Evolutionary conservation across 768 basidiomycete species (phyloP), one percentile per base, ranked within the genome.

Genomic region (Ephemerocybe angulata): DNA sequence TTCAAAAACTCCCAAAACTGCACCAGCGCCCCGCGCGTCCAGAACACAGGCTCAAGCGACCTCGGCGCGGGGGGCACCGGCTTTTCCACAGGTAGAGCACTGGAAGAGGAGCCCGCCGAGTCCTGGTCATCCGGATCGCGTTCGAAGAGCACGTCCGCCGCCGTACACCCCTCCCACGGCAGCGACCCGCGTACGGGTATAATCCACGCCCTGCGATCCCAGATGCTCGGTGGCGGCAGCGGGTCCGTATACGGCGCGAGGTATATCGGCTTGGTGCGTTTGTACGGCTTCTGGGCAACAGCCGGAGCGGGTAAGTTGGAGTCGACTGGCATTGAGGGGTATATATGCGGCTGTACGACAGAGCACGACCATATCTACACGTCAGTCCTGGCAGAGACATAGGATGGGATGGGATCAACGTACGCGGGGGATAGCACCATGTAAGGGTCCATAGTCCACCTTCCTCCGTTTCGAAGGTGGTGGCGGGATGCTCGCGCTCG

Each of bases 181-280:
- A 78, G 59, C 25, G 56, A 63, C 15, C 84, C 84, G 12, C 83
- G 77, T 4, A 85, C 64, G 37, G 84, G 84, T 33, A 86, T 72
- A 15, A 85, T 61, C 84, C 84, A 86, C 7, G 79, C 77, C 46
- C 67, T 69, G 47, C 82, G 78, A 47, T 72, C 60, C 59, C 73
- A 75, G 25, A 62, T 63, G 25, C 58, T 52, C 19, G 67, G 59
- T 7, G 60, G 46, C 60, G 68, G 63, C 60, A 69, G 37, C 58
- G 65, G 48, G n/a, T 40, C 62, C 4, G 56, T 62, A 58, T 71
- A 69, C 24, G 74, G 72, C 22, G 72, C 50, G 42, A 82, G 66
- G 27, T 74, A 71, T 6, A 64, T 64, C 0, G 76, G 75, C 42
- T 49, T 61, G 1, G 63, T 56, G 61, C 72, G 76, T 8, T 56